Evolutionary conservation across 805 yeast species (phyloP).

Genomic region (Saccharomycopsis olivae): DNA sequence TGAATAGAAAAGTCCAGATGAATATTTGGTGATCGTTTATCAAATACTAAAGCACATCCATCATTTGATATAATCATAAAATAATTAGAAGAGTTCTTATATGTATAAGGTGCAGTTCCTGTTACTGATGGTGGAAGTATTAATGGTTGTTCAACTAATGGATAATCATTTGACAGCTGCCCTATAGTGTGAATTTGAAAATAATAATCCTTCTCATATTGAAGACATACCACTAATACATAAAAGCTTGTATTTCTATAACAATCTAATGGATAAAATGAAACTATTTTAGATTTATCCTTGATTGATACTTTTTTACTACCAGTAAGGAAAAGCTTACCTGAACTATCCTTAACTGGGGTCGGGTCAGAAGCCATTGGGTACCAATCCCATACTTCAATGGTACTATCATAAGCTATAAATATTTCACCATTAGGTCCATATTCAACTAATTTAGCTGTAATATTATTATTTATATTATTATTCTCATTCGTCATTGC

Average conservation of each 20-base stretch:
- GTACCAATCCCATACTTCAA: conserved; percentile 34
- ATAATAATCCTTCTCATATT: conserved; percentile 8
- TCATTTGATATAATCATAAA: conserved; percentile 23
- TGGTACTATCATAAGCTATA: conserved; percentile 21
- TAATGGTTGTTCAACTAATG: conserved; percentile 14
- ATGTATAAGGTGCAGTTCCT: conserved; percentile 21
- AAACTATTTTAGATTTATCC: conserved; percentile 20
- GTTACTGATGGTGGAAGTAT: conserved; percentile 23
- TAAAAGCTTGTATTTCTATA: conserved; percentile 21
- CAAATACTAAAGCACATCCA: conserved; percentile 23
- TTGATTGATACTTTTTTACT: conserved; percentile 11
- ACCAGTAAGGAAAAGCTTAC: conserved; percentile 24
- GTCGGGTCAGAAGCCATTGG: conserved; percentile 20
- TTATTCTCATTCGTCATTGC: background rate
- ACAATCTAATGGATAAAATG: conserved; percentile 22
- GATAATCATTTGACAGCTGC: conserved; percentile 4
- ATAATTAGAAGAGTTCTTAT: conserved; percentile 19
- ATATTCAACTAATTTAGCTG: conserved; percentile 21
- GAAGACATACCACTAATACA: conserved; percentile 17
- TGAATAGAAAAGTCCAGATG: background rate
- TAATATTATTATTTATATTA: background rate
- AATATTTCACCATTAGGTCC: conserved; percentile 31
- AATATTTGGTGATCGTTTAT: conserved; percentile 6
- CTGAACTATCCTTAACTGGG: conserved; percentile 8
- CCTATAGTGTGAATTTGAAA: conserved; percentile 12